These are phyloP conservation scores for Geosmithia flava DNA, from an alignment of 2,329 filamentous ascomycete species.

Conservation along the genomic window DNA sequence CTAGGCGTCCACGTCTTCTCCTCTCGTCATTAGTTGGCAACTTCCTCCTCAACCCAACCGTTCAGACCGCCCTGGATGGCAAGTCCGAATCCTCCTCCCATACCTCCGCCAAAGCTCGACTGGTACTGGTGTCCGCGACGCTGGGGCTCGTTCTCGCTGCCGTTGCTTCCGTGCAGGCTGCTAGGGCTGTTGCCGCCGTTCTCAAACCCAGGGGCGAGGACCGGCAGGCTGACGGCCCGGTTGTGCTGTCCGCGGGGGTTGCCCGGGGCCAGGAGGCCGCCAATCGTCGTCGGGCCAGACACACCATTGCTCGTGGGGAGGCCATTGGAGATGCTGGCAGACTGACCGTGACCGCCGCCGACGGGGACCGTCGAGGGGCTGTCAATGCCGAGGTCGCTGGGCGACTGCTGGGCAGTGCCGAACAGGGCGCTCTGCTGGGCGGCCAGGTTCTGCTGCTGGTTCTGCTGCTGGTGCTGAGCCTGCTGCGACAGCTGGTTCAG, in stretches of 20 bases:
- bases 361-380: constrained; percentile 40
- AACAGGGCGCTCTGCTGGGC: constrained; percentile 75
- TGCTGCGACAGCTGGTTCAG: constrained; percentile 70
- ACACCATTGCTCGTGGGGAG: constrained; percentile 39
- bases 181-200: constrained; percentile 42
- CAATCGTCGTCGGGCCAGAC: constrained; percentile 55
- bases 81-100: constrained; percentile 46
- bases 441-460: constrained; percentile 58
- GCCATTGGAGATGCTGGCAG: constrained; percentile 53
- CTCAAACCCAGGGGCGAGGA: constrained; percentile 50
- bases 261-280: constrained; percentile 63
- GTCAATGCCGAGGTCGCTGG: constrained; percentile 43
- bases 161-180: constrained; percentile 30
- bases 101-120: constrained; percentile 43
- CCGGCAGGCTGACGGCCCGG: constrained; percentile 80
- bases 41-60: constrained; percentile 57
- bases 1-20: constrained; percentile 49
- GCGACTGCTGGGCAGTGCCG: constrained; percentile 52
- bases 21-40: constrained; percentile 42
- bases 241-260: constrained; percentile 52
- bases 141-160: constrained; percentile 30
- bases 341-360: constrained; percentile 46
- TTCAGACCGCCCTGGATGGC: constrained; percentile 53
- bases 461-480: constrained; percentile 61
- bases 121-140: constrained; percentile 56